Percentiles rank a stretch among this genome's conserved stretches.
These are phyloP conservation scores for Aspergillus udagawae DNA, from an alignment of 2,329 filamentous ascomycete genomes.

Conservation along the genomic window DNA sequence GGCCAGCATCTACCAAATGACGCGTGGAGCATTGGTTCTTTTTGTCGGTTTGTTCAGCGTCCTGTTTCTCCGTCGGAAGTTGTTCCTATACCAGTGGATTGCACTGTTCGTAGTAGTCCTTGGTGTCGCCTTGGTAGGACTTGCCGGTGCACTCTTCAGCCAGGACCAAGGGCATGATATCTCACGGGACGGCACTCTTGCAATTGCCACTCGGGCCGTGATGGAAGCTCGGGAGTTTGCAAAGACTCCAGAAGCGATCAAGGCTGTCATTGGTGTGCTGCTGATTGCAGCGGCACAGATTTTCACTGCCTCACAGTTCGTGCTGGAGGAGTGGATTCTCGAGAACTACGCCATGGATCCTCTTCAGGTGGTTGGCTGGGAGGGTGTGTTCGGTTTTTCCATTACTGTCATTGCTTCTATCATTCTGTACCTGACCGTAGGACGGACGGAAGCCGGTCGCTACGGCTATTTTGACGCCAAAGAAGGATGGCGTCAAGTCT, in stretches of 20 bases:
- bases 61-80: slow-evolving; percentile 73
- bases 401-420: slow-evolving; percentile 77
- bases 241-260: slow-evolving; percentile 54
- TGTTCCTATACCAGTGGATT: slow-evolving; percentile 88
- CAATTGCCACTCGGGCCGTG: slow-evolving; percentile 36
- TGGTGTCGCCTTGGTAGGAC: slow-evolving; percentile 83
- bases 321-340: slow-evolving; percentile 90
- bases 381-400: slow-evolving; percentile 83
- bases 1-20: slow-evolving; percentile 98
- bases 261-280: slow-evolving; percentile 76
- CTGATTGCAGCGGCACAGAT: slow-evolving; percentile 93
- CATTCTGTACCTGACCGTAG: slow-evolving; percentile 72
- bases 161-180: slow-evolving; percentile 45
- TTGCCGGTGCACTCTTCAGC: slow-evolving; percentile 78
- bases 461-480: slow-evolving; percentile 86
- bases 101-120: slow-evolving; percentile 80
- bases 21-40: slow-evolving; percentile 84
- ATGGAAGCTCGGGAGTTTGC: slow-evolving; percentile 42
- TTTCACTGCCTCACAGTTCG: slow-evolving; percentile 95
- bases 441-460: slow-evolving; percentile 66
- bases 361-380: slow-evolving; percentile 90
- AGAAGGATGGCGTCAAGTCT: slow-evolving; percentile 80
- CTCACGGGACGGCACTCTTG: slow-evolving; percentile 24
- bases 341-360: slow-evolving; percentile 76
- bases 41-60: slow-evolving; percentile 97